A percentile compares a stretch with the other conserved stretches of the same genome.
These are phyloP conservation scores for Coemansia guatemalensis DNA, from an alignment of 192 early-diverging fungal species.

Conservation along the genomic window DNA sequence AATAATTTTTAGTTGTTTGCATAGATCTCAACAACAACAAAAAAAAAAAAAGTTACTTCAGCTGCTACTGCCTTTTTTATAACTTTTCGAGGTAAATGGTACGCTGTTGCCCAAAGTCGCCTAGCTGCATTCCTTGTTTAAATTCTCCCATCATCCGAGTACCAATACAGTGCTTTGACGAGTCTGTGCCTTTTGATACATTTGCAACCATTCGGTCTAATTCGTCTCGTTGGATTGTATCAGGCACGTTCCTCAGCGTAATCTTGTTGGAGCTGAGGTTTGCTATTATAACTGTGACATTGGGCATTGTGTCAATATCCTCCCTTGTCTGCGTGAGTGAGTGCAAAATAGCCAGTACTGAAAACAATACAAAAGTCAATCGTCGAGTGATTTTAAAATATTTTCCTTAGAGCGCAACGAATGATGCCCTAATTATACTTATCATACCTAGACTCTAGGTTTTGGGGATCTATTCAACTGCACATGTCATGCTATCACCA, in stretches of 20 bases:
- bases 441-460: neutral
- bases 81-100: constrained; percentile 22
- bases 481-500: neutral
- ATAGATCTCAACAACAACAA: neutral
- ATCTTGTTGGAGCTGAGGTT: constrained; percentile 12
- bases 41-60: neutral
- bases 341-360: neutral
- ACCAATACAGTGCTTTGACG: constrained; percentile 12
- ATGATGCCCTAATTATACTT: neutral
- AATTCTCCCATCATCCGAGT: constrained; percentile 18
- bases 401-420: neutral
- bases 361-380: neutral
- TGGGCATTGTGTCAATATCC: neutral
- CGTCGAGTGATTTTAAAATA: no score
- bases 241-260: neutral
- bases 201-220: neutral
- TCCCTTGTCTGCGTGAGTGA: neutral
- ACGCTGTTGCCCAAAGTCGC: constrained; percentile 14
- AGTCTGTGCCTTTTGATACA: neutral
- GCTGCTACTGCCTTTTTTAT: neutral
- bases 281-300: constrained; percentile 5
- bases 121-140: constrained; percentile 7
- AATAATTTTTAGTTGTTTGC: neutral
- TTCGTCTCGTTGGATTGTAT: neutral
- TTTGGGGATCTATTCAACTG: neutral